Evolutionary conservation across 768 basidiomycete genomes (phyloP), one percentile per base, ranked within the genome.

Genomic region (Xerocomus spinulosus): DNA sequence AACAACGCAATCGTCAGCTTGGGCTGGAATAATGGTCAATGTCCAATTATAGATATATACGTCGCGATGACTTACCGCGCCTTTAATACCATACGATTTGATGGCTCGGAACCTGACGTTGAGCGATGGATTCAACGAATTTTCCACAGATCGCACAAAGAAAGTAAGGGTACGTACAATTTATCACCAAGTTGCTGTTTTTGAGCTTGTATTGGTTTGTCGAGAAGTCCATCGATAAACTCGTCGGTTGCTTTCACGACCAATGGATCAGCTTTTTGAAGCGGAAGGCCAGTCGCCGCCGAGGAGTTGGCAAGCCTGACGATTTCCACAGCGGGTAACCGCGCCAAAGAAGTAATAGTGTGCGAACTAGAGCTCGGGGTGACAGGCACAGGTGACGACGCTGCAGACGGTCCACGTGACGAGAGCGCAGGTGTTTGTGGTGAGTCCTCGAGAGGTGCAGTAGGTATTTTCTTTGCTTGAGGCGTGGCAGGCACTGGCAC

Each of bases 161-260:
- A n/a, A 40, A 38, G 47, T 28, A 28, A 37, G 29, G 3, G 17
- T 15, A 66, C 80, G 50, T 56, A 87, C 77, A 91, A 68, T 67
- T 89, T 89, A 59, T 88, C 86, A 34, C 87, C 86, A 18, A 95
- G 64, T 52, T 78, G 71, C 64, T 94, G 92, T 65, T 94, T 92
- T 71, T 87, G 83, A 42, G 69, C 64, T 37, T 77, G 76, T 30
- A 72, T 56, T 9, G 78, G 72, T 60, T 82, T 80, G 26, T 77
- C 79, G 40, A 75, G 56, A 21, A 87, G 58, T 20, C 73, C 68
- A 60, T 88, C 81, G 41, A 91, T 71, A 58, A 89, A 92, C 38
- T 80, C 75, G 55, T 90, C 82, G 3, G 87, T 87, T 2, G 81
- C 76, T 57, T 81, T 76, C 34, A 83, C 72, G 2, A 87, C 80